Evolutionary conservation across 2,329 filamentous ascomycete species (phyloP).

Genomic region (Aspergillus sp.): DNA sequence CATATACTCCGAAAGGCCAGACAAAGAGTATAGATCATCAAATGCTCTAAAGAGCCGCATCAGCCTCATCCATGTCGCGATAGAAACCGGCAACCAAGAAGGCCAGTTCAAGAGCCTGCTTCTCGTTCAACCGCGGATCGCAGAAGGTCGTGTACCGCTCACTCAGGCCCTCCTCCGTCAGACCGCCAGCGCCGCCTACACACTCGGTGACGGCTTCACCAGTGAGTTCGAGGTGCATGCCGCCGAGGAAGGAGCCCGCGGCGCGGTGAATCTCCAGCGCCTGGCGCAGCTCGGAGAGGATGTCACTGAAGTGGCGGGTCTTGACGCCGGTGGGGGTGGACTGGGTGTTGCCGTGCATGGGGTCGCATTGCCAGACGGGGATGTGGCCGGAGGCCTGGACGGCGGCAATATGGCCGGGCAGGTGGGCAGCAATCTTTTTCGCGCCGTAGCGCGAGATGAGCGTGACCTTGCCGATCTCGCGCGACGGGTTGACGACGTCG

Average conservation of each 20-base stretch:
- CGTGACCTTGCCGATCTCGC: constrained; percentile 88
- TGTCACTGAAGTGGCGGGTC: constrained; percentile 86
- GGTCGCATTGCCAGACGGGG: constrained; percentile 97
- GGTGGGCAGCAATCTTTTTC: constrained; percentile 68
- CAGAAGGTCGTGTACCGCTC: constrained; percentile 95
- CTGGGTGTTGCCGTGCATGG: constrained; percentile 85
- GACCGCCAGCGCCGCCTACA: constrained; percentile 80
- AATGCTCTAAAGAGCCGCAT: background rate
- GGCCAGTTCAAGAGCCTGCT: constrained; percentile 91
- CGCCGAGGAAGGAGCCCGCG: constrained; percentile 81
- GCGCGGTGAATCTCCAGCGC: constrained; percentile 82
- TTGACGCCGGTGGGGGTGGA: constrained; percentile 76
- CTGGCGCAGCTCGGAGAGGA: constrained; percentile 80
- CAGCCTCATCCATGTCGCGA: constrained; percentile 44
- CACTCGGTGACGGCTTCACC: constrained; percentile 97
- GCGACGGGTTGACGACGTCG: constrained; percentile 76
- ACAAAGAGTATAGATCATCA: too few species aligned
- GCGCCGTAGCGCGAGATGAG: constrained; percentile 95
- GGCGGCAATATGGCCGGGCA: constrained; percentile 83
- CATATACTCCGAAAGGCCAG: too few species aligned
- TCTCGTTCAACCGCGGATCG: constrained; percentile 93
- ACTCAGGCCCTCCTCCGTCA: constrained; percentile 84
- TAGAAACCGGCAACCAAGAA: constrained; percentile 90
- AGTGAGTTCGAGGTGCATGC: constrained; percentile 91
- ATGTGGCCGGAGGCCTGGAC: constrained; percentile 74